phyloP scores from a whole-genome alignment of 2,329 filamentous ascomycete species.

The Zalaria obscura region DNA sequence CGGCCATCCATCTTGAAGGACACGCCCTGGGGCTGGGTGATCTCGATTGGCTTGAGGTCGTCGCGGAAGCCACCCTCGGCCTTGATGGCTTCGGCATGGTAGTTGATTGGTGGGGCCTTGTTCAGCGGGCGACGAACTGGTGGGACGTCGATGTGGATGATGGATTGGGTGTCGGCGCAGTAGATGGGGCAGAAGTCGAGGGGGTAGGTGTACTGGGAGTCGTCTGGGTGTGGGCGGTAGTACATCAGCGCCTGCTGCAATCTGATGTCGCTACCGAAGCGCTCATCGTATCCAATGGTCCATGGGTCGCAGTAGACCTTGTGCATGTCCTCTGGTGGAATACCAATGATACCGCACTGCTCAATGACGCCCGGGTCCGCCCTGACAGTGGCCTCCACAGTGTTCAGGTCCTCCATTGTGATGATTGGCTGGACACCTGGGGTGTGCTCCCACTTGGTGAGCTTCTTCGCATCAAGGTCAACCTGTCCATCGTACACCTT shows the following conservation, averaged over 20 bases:
- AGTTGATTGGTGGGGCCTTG: conserved; percentile 61
- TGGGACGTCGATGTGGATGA: conserved; percentile 75
- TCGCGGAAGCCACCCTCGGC: conserved; percentile 60
- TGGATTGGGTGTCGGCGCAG: conserved; percentile 63
- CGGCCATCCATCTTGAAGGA: conserved; percentile 68
- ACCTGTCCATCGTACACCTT: conserved; percentile 75
- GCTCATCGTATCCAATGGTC: conserved; percentile 90
- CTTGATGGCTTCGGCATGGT: conserved; percentile 60
- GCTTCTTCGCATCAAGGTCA: conserved; percentile 50
- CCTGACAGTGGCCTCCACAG: conserved; percentile 62
- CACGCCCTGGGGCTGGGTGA: conserved; percentile 78
- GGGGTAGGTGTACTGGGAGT: conserved; percentile 81
- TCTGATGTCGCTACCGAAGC: conserved; percentile 63
- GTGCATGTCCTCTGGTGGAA: conserved; percentile 72
- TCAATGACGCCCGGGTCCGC: conserved; percentile 79
- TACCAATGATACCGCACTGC: conserved; percentile 72
- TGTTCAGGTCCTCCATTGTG: conserved; percentile 77
- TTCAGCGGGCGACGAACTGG: conserved; percentile 61
- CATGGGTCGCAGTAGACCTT: conserved; percentile 94
- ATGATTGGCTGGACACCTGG: conserved; percentile 43
- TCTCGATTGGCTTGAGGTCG: conserved; percentile 74
- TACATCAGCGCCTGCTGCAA: conserved; percentile 94
- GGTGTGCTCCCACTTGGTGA: conserved; percentile 61
- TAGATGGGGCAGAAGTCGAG: conserved; percentile 91
- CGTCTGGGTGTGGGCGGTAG: conserved; percentile 72